Evolutionary conservation across 306 rosid genomes (phyloP), one percentile per base, ranked within the genome.

Genomic region (Gillenia trifoliata): DNA sequence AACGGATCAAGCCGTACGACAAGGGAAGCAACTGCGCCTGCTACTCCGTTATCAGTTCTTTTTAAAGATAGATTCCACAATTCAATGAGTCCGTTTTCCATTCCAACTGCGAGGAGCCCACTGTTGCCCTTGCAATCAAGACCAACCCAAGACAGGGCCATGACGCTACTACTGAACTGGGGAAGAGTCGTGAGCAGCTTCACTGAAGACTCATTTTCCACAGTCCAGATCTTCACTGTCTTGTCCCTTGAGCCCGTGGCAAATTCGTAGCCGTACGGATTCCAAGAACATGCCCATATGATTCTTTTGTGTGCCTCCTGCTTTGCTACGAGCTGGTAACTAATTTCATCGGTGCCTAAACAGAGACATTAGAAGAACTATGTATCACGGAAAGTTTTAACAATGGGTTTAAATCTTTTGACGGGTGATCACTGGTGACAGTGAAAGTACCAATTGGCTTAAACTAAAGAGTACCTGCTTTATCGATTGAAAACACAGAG

Each of bases 221-320:
- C 41, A 1, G 81, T 85, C 99, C 99, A 95, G 63, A 92, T 87
- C 83, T 95, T 95, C 56, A 92, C 97, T 0, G 83, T 84, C 71
- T 90, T 95, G 84, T 92, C 98, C 71, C 99, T 81, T 1, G 99
- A 95, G 54, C 97, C 98, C 4, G 98, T 95, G 25, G 97, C 99
- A 36, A 94, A 95, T 83, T 95, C 98, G 9, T 92, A 81, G 54
- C 98, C 87, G 7, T 82, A 67, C 33, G 97, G 98, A 79, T 95
- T 95, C 99, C 99, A 95, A 71, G 93, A 87, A 73, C 99, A 95
- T 20, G 99, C 82, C 98, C 99, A 89, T 86, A 92, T 92, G 61
- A 95, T 95, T 75, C 99, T 91, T 86, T 89, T 92, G 84, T 95
- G 99, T 70, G 96, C 98, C 75, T 95, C 99, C 38, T 90, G 95